Base-by-base conservation (phyloP, 306 rosid genomes). In the Cicer cuneatum region DNA sequence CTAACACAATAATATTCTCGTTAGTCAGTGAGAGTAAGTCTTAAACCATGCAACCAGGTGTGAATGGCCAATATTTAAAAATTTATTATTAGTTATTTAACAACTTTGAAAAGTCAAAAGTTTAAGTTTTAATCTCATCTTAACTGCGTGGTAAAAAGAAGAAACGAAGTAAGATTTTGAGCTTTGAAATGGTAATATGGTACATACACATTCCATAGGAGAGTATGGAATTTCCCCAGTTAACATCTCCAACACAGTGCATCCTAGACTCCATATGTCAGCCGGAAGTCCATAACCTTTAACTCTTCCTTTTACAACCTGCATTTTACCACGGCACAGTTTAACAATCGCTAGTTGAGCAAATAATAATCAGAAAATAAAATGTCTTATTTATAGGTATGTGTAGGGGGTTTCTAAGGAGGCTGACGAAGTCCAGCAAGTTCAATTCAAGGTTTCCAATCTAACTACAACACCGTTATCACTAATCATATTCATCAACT, bases 231-330 rank as follows among this genome's bases (percentile, higher is more conserved):
- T n/a, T 78, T 76, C 40, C 43, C 86, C 83, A 0, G 97, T 91
- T 73, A 89, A 80, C 98, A 93, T 88, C 92, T 93, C 97, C 86
- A 93, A 81, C 56, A 93, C 98, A 29, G 98, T 93, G 82, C 98
- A 93, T 54, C 98, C 98, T 78, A 93, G 89, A 84, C 98, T 93
- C 98, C 98, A 93, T 61, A 93, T 88, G 82, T 93, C 98, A 65
- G 98, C 98, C 0, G 98, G 91, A 82, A 91, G 86, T 68, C 98
- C 98, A 56, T 93, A 93, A 41, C 93, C 97, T 80, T 75, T 83
- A 39, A 69, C 69, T 80, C 70, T 91, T 61, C 93, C 43, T 81
- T 82, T 93, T n/a, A 93, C 92, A 75, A 93, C 98, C 98, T 93
- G 97, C 89, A 84, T 14, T 66, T 63, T 16, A 61, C 63, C 80